phyloP scores from a whole-genome alignment of 345 rosid species.

The Brassica rapa region DNA sequence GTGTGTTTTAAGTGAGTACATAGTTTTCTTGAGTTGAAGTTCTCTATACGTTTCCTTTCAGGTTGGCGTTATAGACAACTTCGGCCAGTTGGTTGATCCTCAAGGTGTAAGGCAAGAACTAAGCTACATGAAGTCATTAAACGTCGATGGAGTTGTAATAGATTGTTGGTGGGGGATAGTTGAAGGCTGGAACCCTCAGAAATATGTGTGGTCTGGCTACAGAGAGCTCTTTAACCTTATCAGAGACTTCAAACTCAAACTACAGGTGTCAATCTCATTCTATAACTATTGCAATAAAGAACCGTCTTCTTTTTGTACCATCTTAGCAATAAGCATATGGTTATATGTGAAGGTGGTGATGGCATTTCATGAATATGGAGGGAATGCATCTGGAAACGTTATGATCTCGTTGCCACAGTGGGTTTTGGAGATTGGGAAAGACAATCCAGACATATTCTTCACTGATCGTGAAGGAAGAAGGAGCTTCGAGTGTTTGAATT shows the following conservation, averaged over 20 bases:
- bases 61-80: slow-evolving; percentile 69
- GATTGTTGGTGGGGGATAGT: slow-evolving; percentile 99
- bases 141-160: slow-evolving; percentile 76
- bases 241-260: slow-evolving; percentile 75
- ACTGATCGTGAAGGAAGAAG: slow-evolving; percentile 91
- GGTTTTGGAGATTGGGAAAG: slow-evolving; percentile 90
- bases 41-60: slow-evolving; percentile 41
- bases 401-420: slow-evolving; percentile 84
- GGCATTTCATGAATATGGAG: slow-evolving; percentile 93
- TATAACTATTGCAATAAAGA: background rate
- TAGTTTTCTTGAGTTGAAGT: slow-evolving; percentile 21
- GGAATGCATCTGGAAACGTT: slow-evolving; percentile 53
- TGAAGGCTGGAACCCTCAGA: slow-evolving; percentile 93
- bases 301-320: background rate
- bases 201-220: slow-evolving; percentile 93
- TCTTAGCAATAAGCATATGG: slow-evolving; percentile 30
- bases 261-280: slow-evolving; percentile 55
- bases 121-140: slow-evolving; percentile 69
- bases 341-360: slow-evolving; percentile 70
- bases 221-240: slow-evolving; percentile 73
- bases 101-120: slow-evolving; percentile 73
- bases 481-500: slow-evolving; percentile 74
- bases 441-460: slow-evolving; percentile 83
- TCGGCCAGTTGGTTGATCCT: slow-evolving; percentile 76
- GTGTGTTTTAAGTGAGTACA: slow-evolving; percentile 3